Percentiles rank a stretch among this genome's conserved stretches.
phyloP scores from a whole-genome alignment of 371 early-diverging fungal genomes.

The Mucor circinelloides region DNA sequence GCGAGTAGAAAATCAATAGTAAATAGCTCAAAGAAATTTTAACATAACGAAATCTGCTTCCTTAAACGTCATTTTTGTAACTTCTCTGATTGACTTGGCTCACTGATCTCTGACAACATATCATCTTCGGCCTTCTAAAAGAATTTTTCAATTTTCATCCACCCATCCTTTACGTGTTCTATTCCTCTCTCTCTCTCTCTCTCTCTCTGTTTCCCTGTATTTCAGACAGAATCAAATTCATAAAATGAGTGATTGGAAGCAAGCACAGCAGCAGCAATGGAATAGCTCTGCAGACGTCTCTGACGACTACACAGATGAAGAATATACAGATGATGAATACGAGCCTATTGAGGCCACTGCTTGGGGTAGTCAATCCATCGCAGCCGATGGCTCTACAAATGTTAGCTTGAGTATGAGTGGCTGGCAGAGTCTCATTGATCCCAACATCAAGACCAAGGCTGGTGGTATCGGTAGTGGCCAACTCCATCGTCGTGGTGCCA shows the following conservation, averaged over 20 bases:
- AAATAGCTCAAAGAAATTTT: too few species aligned
- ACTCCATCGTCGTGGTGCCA: conserved; percentile 47
- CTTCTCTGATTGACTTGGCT: not conserved
- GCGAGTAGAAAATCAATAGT: too few species aligned
- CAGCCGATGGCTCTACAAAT: conserved; percentile 22
- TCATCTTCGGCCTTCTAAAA: not conserved
- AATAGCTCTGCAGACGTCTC: not conserved
- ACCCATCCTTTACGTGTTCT: not conserved
- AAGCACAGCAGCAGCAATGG: not conserved
- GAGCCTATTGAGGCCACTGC: conserved; percentile 4
- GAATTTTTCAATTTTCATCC: not conserved
- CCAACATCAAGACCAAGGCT: conserved; percentile 36
- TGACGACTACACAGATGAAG: not conserved
- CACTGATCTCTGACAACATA: not conserved
- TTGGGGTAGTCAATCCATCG: conserved; percentile 5
- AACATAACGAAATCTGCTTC: too few species aligned
- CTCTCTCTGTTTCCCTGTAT: not conserved
- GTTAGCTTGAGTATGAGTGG: conserved; percentile 30
- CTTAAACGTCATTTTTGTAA: not conserved
- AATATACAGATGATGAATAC: not conserved
- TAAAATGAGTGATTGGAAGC: not conserved
- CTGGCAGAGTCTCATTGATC: conserved; percentile 48
- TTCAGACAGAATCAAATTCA: not conserved
- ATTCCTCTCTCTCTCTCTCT: not conserved
- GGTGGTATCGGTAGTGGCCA: conserved; percentile 49